Percentiles rank a stretch among this genome's conserved stretches.
Evolutionary conservation across 148 eudicot genomes (phyloP).

Genomic region (Fagopyrum esculentum): DNA sequence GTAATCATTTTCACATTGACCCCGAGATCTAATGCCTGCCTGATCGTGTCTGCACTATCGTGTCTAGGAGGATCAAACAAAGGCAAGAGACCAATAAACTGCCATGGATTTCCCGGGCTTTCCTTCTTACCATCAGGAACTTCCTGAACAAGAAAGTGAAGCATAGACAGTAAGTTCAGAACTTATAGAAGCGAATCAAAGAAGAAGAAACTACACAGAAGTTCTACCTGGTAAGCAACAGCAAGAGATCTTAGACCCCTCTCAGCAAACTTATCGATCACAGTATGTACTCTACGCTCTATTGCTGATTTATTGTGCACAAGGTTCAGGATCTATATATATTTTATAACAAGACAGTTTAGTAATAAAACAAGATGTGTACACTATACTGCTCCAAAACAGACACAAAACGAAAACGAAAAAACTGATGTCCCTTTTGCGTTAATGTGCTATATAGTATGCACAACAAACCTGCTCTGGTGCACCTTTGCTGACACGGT

Average conservation of each 20-base stretch:
- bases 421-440: too few species aligned
- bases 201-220: background rate
- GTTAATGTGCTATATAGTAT: too few species aligned
- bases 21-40: constrained; percentile 47
- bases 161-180: background rate
- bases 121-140: constrained; percentile 45
- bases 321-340: constrained; percentile 37
- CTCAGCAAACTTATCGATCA: constrained; percentile 54
- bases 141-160: constrained; percentile 27
- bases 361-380: background rate
- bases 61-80: constrained; percentile 58
- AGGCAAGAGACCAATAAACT: constrained; percentile 44
- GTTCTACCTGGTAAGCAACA: constrained; percentile 45
- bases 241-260: constrained; percentile 55
- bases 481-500: constrained; percentile 14
- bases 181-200: background rate
- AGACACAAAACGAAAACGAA: too few species aligned
- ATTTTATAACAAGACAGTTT: background rate
- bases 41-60: constrained; percentile 53
- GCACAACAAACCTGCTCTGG: constrained; percentile 27
- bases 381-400: too few species aligned
- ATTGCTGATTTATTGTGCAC: constrained; percentile 42
- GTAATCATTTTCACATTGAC: constrained; percentile 60
- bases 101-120: constrained; percentile 47
- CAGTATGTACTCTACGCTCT: constrained; percentile 40